Percentiles rank a stretch among this genome's conserved stretches.
Conservation (phyloP, 1,284 basidiomycete genomes). For the Ganoderma lingzhi region DNA sequence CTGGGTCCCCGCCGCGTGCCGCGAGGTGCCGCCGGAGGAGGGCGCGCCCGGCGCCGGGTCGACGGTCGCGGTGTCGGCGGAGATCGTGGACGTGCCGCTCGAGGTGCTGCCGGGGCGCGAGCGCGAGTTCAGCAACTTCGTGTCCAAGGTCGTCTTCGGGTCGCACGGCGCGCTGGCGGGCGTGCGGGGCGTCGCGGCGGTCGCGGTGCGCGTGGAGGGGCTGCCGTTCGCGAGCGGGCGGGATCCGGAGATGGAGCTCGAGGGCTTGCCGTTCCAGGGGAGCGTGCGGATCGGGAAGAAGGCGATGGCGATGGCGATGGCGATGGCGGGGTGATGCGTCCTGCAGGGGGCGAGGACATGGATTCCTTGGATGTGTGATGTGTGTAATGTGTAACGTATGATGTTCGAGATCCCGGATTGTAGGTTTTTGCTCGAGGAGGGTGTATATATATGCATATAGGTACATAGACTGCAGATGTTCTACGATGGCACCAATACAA, state of each 20-base stretch:
- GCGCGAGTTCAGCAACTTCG: constrained; percentile 75
- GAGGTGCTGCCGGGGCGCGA: constrained; percentile 78
- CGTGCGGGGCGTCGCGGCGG: constrained; percentile 69
- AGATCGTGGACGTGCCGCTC: constrained; percentile 74
- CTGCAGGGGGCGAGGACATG: neutral
- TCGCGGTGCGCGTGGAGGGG: constrained; percentile 66
- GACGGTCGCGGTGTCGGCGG: constrained; percentile 64
- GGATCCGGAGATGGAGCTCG: constrained; percentile 61
- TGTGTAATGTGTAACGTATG: neutral
- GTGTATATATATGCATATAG: neutral
- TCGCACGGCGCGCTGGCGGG: constrained; percentile 73
- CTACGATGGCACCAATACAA: neutral
- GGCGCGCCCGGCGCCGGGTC: constrained; percentile 57
- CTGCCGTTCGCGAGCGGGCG: constrained; percentile 54
- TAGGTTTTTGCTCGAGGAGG: neutral
- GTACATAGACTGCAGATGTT: neutral
- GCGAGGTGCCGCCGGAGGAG: constrained; percentile 40
- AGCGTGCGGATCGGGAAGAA: constrained; percentile 72
- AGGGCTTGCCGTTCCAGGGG: constrained; percentile 71
- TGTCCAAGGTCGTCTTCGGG: constrained; percentile 78
- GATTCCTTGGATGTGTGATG: neutral
- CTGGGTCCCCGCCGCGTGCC: constrained; percentile 68
- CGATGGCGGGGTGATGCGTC: neutral
- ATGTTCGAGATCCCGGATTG: neutral
- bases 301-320: constrained; percentile 50